Base-by-base conservation (phyloP, 768 basidiomycete species). In the Collybia mongolica region DNA sequence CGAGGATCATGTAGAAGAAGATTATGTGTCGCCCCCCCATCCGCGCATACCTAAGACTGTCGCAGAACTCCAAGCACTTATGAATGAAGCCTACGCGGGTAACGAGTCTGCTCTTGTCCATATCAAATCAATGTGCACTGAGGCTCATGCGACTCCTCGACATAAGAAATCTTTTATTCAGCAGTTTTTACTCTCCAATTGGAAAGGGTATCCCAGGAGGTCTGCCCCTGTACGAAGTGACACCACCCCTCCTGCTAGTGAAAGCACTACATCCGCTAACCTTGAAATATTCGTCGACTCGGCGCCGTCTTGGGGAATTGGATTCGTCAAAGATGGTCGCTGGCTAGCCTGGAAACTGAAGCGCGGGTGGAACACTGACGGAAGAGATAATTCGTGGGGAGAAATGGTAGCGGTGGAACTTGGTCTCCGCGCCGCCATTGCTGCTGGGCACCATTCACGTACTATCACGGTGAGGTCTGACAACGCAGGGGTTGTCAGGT, bases 341-440 rank as follows among this genome's bases (percentile, higher is more conserved):
- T 79, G 74, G 74, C 54, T 70, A 0, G 67, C 75, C 0, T 79
- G 73, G 76, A 54, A 61, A 22, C 58, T 76, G 9, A 59, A 47
- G 15, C 38, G 52, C 0, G 67, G 68, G 5, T 72, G 70, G 68
- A 53, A 58, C 14, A 29, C 42, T 3, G 46, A 61, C 0, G 61
- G 63, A 6, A 37, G 69, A 6, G 58, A 69, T 48, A 77, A 74
- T 17, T 67, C 68, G 5, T 79, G 76, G 75, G 72, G 69, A 0
- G 76, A 77, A 56, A 69, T 76, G 61, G 66, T 72, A 0, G 75
- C 72, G 0, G 61, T 76, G 1, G 75, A 77, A 46, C 58, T 79
- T 1, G 75, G 71, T 0, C 24, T 77, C 0, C 63, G 61, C 1
- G 60, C 68, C 1, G 36, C 72, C 5, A 55, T 72, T 2, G 53